phyloP scores from a whole-genome alignment of 164 flowering plant species.

The Piper betle region DNA sequence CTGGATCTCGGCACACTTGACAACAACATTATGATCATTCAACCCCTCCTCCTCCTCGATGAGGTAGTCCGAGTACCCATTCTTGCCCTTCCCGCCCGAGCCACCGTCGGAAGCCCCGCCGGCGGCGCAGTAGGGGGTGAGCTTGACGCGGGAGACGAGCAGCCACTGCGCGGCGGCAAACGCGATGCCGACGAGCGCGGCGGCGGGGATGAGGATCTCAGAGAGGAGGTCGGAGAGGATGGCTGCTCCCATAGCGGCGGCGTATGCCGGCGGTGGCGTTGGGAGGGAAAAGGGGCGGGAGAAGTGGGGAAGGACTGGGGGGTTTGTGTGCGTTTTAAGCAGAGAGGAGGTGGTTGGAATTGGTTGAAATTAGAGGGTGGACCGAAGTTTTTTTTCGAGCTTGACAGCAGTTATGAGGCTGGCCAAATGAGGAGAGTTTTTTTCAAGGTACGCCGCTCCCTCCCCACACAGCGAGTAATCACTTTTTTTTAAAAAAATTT shows the following conservation, averaged over 20 bases:
- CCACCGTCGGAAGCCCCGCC: background rate
- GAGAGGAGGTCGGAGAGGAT: slow-evolving; percentile 6
- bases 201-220: slow-evolving; percentile 36
- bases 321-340: no score
- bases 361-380: no score
- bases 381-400: no score
- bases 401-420: no score
- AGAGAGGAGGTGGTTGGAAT: no score
- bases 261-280: background rate
- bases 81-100: slow-evolving; percentile 1
- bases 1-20: slow-evolving; percentile 59
- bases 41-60: slow-evolving; percentile 38
- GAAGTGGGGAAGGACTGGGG: background rate
- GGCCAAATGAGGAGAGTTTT: no score
- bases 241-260: background rate
- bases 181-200: slow-evolving; percentile 40
- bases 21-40: slow-evolving; percentile 22
- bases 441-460: no score
- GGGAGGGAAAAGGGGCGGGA: background rate
- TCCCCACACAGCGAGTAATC: no score
- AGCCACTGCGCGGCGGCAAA: slow-evolving; percentile 51
- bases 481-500: no score
- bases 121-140: slow-evolving; percentile 8
- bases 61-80: slow-evolving; percentile 30
- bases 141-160: slow-evolving; percentile 43